These are phyloP conservation scores for Cercospora citrullina DNA, from an alignment of 2,329 filamentous ascomycete species.

Conservation along the genomic window DNA sequence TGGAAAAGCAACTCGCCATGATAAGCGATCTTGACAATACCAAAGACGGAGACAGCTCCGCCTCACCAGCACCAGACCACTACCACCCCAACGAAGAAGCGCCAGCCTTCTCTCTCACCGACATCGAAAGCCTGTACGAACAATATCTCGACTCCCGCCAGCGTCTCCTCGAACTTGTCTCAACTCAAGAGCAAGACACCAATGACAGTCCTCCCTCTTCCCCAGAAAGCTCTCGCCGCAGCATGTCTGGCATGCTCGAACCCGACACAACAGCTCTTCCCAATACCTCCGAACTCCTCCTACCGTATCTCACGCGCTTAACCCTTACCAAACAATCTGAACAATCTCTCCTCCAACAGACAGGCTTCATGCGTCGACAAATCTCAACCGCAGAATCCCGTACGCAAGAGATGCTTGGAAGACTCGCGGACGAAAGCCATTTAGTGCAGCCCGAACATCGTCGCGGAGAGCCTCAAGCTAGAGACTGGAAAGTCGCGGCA, in stretches of 20 bases:
- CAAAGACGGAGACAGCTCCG: slow-evolving; percentile 14
- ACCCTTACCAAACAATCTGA: slow-evolving; percentile 27
- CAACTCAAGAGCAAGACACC: slow-evolving; percentile 13
- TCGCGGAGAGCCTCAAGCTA: slow-evolving; percentile 26
- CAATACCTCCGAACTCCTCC: slow-evolving; percentile 24
- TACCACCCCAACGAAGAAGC: background rate
- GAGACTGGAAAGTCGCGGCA: slow-evolving; percentile 34
- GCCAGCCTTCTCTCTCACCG: slow-evolving; percentile 12
- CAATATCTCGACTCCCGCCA: slow-evolving; percentile 32
- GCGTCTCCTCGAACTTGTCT: slow-evolving; percentile 28
- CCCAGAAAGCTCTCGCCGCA: slow-evolving; percentile 11
- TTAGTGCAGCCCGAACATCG: slow-evolving; percentile 33
- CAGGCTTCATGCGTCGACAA: slow-evolving; percentile 32
- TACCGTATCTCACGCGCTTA: slow-evolving; percentile 33
- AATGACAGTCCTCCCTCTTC: slow-evolving; percentile 15
- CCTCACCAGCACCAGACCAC: slow-evolving; percentile 3
- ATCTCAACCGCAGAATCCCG: slow-evolving; percentile 29
- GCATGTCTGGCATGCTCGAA: slow-evolving; percentile 6
- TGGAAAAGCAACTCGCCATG: slow-evolving; percentile 36
- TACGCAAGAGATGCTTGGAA: slow-evolving; percentile 31
- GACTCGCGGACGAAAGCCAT: slow-evolving; percentile 41
- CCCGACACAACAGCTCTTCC: slow-evolving; percentile 9
- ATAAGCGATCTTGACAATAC: slow-evolving; percentile 33
- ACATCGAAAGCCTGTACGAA: slow-evolving; percentile 34
- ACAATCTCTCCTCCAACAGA: slow-evolving; percentile 33